Conservation (phyloP, 1,139 yeast genomes). For the Hanseniaspora sp. region DNA sequence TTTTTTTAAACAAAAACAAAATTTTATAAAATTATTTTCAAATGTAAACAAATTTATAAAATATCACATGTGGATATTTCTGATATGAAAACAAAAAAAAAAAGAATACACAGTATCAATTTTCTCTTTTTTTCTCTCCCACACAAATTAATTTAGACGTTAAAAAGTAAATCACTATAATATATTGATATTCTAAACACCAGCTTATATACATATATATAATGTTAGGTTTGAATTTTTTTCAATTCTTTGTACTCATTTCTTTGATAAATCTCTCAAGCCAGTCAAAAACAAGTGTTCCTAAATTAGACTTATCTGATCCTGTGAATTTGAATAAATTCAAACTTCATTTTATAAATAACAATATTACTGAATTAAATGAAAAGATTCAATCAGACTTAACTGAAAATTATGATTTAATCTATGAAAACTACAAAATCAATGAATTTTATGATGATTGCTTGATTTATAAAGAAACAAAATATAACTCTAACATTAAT, state of each 20-base stretch:
- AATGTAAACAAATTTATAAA: no score
- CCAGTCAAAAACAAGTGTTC: background rate
- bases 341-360: background rate
- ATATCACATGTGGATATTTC: no score
- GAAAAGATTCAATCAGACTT: background rate
- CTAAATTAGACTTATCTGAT: conserved; percentile 3
- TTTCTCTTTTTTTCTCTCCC: no score
- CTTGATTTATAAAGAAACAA: background rate
- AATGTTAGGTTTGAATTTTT: no score
- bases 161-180: no score
- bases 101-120: no score
- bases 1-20: no score
- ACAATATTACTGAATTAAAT: background rate
- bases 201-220: no score
- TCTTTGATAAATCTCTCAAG: background rate
- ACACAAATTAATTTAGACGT: no score
- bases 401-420: background rate
- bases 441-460: background rate
- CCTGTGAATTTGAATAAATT: conserved; percentile 5
- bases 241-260: background rate
- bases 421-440: background rate
- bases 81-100: no score
- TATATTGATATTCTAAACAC: no score
- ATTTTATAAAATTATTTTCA: no score
- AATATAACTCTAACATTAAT: background rate